Base-by-base conservation (phyloP, 2,329 filamentous ascomycete genomes). In the Aspergillus neoniger region DNA sequence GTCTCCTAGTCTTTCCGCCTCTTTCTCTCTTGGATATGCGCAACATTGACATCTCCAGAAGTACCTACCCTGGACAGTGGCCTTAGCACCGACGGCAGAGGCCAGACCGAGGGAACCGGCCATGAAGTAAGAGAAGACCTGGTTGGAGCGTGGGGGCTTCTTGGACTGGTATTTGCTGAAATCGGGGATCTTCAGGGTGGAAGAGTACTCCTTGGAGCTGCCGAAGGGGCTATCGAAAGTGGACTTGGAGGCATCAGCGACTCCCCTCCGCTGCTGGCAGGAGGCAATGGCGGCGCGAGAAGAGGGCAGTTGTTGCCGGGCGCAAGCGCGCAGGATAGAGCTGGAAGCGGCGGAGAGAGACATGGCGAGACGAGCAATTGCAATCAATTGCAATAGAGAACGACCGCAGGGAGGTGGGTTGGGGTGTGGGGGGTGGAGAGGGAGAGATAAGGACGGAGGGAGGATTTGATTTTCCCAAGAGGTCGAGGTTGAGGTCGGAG, bases 61-160 rank as follows among this genome's bases (percentile, higher is more conserved):
- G 64, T 63, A 79, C 90, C 77, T 87, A 99, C 95, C 94, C 86
- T 97, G 92, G 70, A 99, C 92, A 67, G 95, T 98, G 72, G 91
- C 92, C 89, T 99, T 99, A 77, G 94, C 95, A 75, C 94, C 94
- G 69, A 95, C 90, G 61, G 94, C 94, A 67, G 90, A 88, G 77
- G 98, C 85, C 74, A 95, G 90, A 76, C 95, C 95, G 85, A 99
- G 90, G 59, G 91, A 89, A 73, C 95, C 95, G 69, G 96, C 95
- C 91, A 98, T 96, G 82, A 99, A 98, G 86, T 99, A 99, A 74
- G 89, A 88, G 80, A 96, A 95, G 70, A 96, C 83, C 83, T 93
- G 90, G 82, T 96, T 96, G 74, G 84, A 83, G 69, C 82, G 85
- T 78, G 89, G 83, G 70, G 81, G 81, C 67, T 82, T 82, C 77